Evolutionary conservation across 495 filamentous ascomycete species (phyloP).

Genomic region (Podospora tetraspora): DNA sequence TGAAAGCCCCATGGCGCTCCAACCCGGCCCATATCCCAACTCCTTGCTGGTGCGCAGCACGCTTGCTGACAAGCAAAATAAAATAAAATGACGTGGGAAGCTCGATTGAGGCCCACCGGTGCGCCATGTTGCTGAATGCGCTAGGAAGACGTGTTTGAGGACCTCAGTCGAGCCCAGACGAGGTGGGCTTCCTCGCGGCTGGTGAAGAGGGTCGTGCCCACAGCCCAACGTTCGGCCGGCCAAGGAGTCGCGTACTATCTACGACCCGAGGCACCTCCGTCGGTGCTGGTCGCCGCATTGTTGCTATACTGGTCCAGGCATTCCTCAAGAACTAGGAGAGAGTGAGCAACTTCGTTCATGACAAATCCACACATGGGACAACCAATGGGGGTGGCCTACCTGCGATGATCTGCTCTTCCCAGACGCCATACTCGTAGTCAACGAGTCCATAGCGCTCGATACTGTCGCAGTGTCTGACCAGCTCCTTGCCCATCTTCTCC

Average conservation of each 20-base stretch:
- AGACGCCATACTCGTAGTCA: slow-evolving; percentile 95
- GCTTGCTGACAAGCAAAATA: neutral
- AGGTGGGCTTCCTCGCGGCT: neutral
- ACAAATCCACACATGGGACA: neutral
- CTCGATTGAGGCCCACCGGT: neutral
- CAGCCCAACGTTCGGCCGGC: neutral
- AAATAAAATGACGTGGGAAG: neutral
- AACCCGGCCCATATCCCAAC: neutral
- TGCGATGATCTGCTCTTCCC: slow-evolving; percentile 86
- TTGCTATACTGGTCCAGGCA: slow-evolving; percentile 57
- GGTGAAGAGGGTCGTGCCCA: neutral
- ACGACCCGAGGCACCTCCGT: slow-evolving; percentile 15
- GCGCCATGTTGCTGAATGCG: neutral
- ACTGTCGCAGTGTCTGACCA: slow-evolving; percentile 76
- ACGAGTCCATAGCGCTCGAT: slow-evolving; percentile 87
- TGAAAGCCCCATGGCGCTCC: neutral
- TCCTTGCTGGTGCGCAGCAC: neutral
- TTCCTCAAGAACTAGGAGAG: slow-evolving; percentile 53
- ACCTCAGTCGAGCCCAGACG: neutral
- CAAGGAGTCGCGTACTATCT: slow-evolving; percentile 2
- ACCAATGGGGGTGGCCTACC: slow-evolving; percentile 49
- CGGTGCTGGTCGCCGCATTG: slow-evolving; percentile 27
- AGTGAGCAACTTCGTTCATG: slow-evolving; percentile 5
- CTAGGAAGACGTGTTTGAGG: neutral
- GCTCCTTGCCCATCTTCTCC: slow-evolving; percentile 71